These are phyloP conservation scores for Sugiyamaella floridensis DNA, from an alignment of 805 yeast species.

Conservation along the genomic window DNA sequence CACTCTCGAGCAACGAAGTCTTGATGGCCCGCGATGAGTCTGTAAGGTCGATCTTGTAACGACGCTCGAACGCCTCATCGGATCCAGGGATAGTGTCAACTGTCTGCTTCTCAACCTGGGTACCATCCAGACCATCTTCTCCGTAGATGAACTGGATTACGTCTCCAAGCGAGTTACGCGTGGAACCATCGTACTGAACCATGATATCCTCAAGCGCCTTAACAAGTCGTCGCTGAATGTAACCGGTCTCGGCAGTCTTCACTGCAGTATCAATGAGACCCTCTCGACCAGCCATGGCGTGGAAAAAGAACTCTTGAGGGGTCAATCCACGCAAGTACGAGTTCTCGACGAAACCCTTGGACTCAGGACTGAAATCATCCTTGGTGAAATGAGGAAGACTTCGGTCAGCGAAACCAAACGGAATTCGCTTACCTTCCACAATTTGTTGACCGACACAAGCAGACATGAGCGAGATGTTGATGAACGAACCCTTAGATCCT, in stretches of 20 bases:
- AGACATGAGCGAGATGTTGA: conserved; percentile 98
- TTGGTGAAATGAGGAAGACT: conserved; percentile 96
- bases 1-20: conserved; percentile 76
- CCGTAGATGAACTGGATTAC: conserved; percentile 94
- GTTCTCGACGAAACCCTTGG: conserved; percentile 96
- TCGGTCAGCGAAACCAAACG: conserved; percentile 94
- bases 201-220: conserved; percentile 95
- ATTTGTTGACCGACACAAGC: conserved; percentile 99
- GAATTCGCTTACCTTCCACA: conserved; percentile 99
- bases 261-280: conserved; percentile 99
- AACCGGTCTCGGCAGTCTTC: conserved; percentile 98
- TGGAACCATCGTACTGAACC: conserved; percentile 98
- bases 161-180: conserved; percentile 95
- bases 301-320: conserved; percentile 98
- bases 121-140: conserved; percentile 98
- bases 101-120: conserved; percentile 94
- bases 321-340: conserved; percentile 95
- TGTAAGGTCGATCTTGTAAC: conserved; percentile 83
- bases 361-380: conserved; percentile 97
- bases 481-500: conserved; percentile 98
- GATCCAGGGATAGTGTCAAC: conserved; percentile 95
- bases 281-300: conserved; percentile 99
- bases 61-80: conserved; percentile 69
- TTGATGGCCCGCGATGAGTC: conserved; percentile 54
- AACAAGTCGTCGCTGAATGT: conserved; percentile 94